These are phyloP conservation scores for Colletotrichum incanum DNA, from an alignment of 2,329 filamentous ascomycete genomes.

Conservation along the genomic window DNA sequence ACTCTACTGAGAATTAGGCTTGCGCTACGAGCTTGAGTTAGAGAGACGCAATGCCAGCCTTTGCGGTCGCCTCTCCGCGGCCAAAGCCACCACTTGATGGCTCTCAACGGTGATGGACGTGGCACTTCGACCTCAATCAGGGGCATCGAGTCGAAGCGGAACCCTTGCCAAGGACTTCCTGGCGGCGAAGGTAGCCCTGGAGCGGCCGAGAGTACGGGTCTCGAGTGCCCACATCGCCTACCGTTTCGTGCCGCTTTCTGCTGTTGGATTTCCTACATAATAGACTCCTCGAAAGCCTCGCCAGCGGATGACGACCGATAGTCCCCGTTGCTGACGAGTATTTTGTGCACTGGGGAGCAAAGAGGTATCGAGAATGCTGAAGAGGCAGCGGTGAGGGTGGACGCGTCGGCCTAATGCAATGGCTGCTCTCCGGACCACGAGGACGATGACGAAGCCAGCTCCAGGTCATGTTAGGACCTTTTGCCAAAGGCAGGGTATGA, in stretches of 20 bases:
- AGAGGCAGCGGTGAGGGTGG: slow-evolving; percentile 2
- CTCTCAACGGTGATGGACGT: neutral
- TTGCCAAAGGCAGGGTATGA: neutral
- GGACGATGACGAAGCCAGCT: slow-evolving; percentile 30
- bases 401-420: slow-evolving; percentile 22
- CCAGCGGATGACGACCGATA: neutral
- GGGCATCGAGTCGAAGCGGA: neutral
- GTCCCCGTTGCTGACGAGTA: neutral
- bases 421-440: slow-evolving; percentile 5
- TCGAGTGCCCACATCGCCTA: slow-evolving; percentile 14
- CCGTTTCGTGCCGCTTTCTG: neutral
- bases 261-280: neutral
- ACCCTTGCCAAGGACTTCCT: neutral
- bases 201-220: neutral
- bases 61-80: neutral
- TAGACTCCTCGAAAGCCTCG: neutral
- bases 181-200: neutral
- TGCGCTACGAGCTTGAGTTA: neutral
- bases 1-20: neutral
- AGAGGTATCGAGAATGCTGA: neutral
- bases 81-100: neutral
- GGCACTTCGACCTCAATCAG: neutral
- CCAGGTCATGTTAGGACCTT: neutral
- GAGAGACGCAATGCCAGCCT: neutral
- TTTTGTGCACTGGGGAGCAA: rapidly evolving